Evolutionary conservation across 768 basidiomycete species (phyloP), one percentile per base, ranked within the genome.

Genomic region (Boletales sp.): DNA sequence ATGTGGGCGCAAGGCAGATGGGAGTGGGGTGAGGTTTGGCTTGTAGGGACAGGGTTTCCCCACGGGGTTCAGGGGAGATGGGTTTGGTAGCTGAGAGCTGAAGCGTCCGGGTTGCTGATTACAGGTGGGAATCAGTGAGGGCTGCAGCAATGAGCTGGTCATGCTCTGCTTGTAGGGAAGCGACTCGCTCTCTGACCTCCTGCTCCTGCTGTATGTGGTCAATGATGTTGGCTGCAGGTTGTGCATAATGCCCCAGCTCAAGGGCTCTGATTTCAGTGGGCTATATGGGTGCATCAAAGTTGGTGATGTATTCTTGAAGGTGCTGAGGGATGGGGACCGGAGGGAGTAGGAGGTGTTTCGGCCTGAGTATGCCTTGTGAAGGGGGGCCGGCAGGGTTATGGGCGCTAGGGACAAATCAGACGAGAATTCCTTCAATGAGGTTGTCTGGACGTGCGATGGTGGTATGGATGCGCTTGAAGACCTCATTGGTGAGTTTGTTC

Each of bases 371-470:
- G 0, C 64, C 64, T 12, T 60, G 35, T 0, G 59, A 65, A 1
- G 52, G 58, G 0, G 3, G 14, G 42, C 63, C 60, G 15, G 63
- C 60, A 4, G 52, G 56, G 31, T 59, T 59, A 21, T 14, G 1
- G 0, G 1, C 45, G 6, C 55, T 56, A 9, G 50, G 31, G 7
- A 51, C 15, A 9, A 47, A 56, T 14, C 14, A 15, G 0, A 43
- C 11, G 2, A 17, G 34, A 29, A 53, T 15, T 0, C 51, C 17
- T 35, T 43, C 5, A 14, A 39, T 31, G 1, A 30, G 2, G 9
- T 7, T 11, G 1, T 4, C 1, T 7, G n/a, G 15, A 27, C n/a
- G n/a, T 13, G 14, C 31, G n/a, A 39, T 18, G 50, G 50, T 5
- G 1, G 14, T 1, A 8, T 59, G 58, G 0, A 61, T 45, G n/a